Evolutionary conservation across 345 rosid genomes (phyloP).

Genomic region (Hypericum perforatum): DNA sequence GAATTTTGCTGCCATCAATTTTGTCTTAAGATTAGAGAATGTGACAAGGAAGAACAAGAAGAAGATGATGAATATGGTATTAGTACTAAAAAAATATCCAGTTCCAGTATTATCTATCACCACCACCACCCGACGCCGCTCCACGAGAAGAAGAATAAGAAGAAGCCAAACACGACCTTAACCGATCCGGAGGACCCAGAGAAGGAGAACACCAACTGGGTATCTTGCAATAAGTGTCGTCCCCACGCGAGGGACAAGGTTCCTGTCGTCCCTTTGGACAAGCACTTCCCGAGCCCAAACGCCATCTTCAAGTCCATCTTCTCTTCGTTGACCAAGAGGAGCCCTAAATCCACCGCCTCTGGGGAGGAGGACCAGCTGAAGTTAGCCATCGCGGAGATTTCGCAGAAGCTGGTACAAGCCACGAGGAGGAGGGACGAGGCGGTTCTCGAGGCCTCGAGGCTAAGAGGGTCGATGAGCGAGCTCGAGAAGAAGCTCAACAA

Average conservation of each 20-base stretch:
- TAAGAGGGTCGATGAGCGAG: constrained; percentile 73
- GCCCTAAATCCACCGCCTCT: constrained; percentile 36
- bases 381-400: constrained; percentile 63
- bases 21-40: constrained; percentile 71
- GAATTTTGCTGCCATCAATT: neutral
- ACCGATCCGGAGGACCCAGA: too few relatives aligned
- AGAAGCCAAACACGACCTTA: constrained; percentile 8
- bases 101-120: constrained; percentile 19
- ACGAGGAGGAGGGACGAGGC: constrained; percentile 86
- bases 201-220: constrained; percentile 17
- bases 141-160: constrained; percentile 45
- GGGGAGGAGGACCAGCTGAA: constrained; percentile 79
- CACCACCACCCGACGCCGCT: constrained; percentile 58
- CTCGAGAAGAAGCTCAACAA: constrained; percentile 90
- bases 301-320: constrained; percentile 59
- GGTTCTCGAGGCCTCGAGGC: constrained; percentile 58
- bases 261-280: constrained; percentile 71
- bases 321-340: constrained; percentile 53
- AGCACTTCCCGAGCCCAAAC: constrained; percentile 56
- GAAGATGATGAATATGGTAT: constrained; percentile 15
- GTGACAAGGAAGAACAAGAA: constrained; percentile 42
- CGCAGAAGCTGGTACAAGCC: constrained; percentile 67
- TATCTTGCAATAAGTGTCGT: constrained; percentile 85
- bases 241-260: constrained; percentile 70
- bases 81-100: too few relatives aligned